These are phyloP conservation scores for Crithidia mellificae DNA, from an alignment of 208 protist species.

Conservation along the genomic window DNA sequence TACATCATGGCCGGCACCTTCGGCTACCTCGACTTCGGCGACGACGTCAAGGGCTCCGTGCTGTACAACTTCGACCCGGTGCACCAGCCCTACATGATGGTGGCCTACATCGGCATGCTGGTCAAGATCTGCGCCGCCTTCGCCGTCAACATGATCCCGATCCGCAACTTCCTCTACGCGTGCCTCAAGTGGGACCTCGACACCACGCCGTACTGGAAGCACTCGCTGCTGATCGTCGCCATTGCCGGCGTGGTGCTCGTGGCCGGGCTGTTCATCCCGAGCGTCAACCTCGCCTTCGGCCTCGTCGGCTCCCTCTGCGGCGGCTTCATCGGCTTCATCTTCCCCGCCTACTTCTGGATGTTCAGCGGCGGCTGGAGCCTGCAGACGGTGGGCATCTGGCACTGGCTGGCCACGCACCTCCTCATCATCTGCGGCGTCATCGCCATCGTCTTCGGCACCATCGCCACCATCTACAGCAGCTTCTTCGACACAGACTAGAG, in stretches of 20 bases:
- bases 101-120: conserved; percentile 67
- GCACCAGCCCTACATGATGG: conserved; percentile 47
- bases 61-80: conserved; percentile 68
- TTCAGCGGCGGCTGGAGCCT: conserved; percentile 49
- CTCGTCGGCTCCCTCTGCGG: conserved; percentile 69
- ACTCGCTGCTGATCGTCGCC: conserved; percentile 38
- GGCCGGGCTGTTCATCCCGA: conserved; percentile 72
- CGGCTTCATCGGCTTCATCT: conserved; percentile 78
- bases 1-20: conserved; percentile 83
- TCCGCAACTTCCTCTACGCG: conserved; percentile 55
- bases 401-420: conserved; percentile 44
- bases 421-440: conserved; percentile 63
- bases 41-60: conserved; percentile 43
- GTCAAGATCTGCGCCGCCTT: conserved; percentile 76
- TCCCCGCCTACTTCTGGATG: conserved; percentile 76
- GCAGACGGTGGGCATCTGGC: too few species aligned
- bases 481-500: conserved; percentile 23
- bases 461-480: conserved; percentile 50
- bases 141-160: conserved; percentile 57
- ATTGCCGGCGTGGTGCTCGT: conserved; percentile 44
- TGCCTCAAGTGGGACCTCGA: conserved; percentile 29
- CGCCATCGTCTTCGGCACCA: conserved; percentile 64
- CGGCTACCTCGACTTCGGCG: conserved; percentile 82
- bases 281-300: conserved; percentile 70
- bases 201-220: conserved; percentile 52